A percentile compares a stretch with the other conserved stretches of the same genome.
phyloP scores from a whole-genome alignment of 2,329 filamentous ascomycete genomes.

The Thelonectria discophora region DNA sequence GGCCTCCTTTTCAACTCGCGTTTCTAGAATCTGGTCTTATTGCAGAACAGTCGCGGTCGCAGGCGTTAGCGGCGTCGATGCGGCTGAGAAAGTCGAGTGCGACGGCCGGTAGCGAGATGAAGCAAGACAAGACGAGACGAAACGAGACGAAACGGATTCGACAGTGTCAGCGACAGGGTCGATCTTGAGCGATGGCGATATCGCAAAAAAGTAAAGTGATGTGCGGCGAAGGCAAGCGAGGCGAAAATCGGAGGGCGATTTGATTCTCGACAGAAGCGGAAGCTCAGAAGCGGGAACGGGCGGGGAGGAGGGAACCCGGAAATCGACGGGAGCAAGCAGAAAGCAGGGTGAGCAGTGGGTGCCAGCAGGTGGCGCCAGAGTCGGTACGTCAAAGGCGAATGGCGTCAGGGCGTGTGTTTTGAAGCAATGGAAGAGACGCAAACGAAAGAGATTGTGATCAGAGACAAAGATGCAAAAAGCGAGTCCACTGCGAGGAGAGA shows the following conservation, averaged over 20 bases:
- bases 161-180: constrained; percentile 12
- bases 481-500: constrained; percentile 17
- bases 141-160: neutral
- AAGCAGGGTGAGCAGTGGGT: constrained; percentile 14
- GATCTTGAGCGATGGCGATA: constrained; percentile 8
- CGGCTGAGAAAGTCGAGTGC: constrained; percentile 8
- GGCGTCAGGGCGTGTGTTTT: constrained; percentile 5
- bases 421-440: constrained; percentile 10
- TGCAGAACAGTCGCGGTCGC: constrained; percentile 18
- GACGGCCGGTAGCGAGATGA: constrained; percentile 7
- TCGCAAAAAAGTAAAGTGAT: constrained; percentile 10
- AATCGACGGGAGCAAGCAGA: constrained; percentile 19
- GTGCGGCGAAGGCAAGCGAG: constrained; percentile 5
- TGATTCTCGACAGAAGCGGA: constrained; percentile 16
- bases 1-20: constrained; percentile 24
- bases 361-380: constrained; percentile 21
- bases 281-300: constrained; percentile 20
- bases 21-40: constrained; percentile 41
- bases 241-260: constrained; percentile 16
- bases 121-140: neutral
- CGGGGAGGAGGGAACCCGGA: constrained; percentile 24
- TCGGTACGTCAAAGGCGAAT: constrained; percentile 4
- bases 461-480: constrained; percentile 11
- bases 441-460: constrained; percentile 9
- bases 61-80: constrained; percentile 27